These are phyloP conservation scores for Allium sativum DNA, from an alignment of 106 monocot genomes.

Conservation along the genomic window DNA sequence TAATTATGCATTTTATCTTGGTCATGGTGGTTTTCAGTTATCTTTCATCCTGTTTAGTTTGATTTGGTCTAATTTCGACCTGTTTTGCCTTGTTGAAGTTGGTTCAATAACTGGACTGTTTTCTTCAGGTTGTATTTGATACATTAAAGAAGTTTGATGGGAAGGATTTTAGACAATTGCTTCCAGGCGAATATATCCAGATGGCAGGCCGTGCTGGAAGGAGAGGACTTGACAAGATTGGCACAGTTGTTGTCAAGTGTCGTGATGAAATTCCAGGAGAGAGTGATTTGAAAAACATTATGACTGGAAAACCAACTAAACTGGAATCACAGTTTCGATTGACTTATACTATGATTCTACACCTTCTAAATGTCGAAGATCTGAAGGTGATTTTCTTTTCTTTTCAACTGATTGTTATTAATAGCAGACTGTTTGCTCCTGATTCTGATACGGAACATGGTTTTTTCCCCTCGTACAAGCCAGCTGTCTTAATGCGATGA, in stretches of 20 bases:
- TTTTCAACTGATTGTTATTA: not conserved
- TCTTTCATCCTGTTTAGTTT: not conserved
- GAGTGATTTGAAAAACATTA: slow-evolving; percentile 70
- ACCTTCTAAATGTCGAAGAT: slow-evolving; percentile 94
- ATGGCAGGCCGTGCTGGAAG: slow-evolving; percentile 99
- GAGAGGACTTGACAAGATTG: slow-evolving; percentile 86
- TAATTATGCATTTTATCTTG: not conserved
- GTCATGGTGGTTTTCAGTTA: not conserved
- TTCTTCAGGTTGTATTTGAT: slow-evolving; percentile 79
- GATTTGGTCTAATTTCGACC: not conserved
- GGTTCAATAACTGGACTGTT: not conserved
- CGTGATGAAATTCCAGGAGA: slow-evolving; percentile 91
- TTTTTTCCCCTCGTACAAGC: too few species aligned
- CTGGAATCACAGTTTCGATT: slow-evolving; percentile 92
- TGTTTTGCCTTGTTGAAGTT: not conserved
- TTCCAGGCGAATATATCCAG: slow-evolving; percentile 97
- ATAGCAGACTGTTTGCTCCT: too few species aligned
- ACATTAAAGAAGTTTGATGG: slow-evolving; percentile 90
- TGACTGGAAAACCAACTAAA: slow-evolving; percentile 79
- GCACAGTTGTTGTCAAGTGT: slow-evolving; percentile 88
- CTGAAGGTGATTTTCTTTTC: slow-evolving; percentile 45
- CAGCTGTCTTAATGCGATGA: too few species aligned
- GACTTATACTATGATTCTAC: slow-evolving; percentile 91
- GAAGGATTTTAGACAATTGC: slow-evolving; percentile 69
- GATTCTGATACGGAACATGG: too few species aligned